Evolutionary conservation across 768 basidiomycete species (phyloP).

Genomic region (Psilocybe azurescens): DNA sequence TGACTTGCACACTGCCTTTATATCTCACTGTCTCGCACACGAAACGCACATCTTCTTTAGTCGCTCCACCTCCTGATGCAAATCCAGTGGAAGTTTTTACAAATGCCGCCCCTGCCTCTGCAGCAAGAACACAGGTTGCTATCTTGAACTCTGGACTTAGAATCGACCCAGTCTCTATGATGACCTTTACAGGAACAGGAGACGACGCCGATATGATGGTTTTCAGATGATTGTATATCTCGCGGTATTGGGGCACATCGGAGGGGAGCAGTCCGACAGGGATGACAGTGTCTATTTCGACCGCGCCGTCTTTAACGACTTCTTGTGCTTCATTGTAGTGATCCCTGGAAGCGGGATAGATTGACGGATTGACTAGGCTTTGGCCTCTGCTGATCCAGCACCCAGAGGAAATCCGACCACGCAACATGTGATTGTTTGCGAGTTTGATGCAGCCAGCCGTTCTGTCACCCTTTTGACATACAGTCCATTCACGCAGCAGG

Average conservation of each 20-base stretch:
- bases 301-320: constrained; percentile 51
- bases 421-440: constrained; percentile 45
- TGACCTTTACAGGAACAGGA: constrained; percentile 50
- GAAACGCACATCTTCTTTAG: constrained; percentile 46
- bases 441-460: constrained; percentile 43
- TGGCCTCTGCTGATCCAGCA: constrained; percentile 45
- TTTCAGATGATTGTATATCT: constrained; percentile 44
- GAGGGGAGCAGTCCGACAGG: constrained; percentile 52
- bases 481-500: constrained; percentile 56
- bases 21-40: constrained; percentile 45
- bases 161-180: constrained; percentile 54
- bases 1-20: constrained; percentile 45
- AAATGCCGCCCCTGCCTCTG: constrained; percentile 54
- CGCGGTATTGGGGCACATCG: constrained; percentile 35
- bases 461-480: constrained; percentile 47
- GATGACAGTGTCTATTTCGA: constrained; percentile 58
- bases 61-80: constrained; percentile 47
- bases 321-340: constrained; percentile 46
- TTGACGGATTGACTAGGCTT: constrained; percentile 44
- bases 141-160: constrained; percentile 47
- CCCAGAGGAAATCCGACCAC: constrained; percentile 60
- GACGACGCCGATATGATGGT: constrained; percentile 41
- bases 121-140: constrained; percentile 49
- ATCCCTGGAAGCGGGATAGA: background rate
- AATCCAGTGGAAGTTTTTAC: constrained; percentile 65